Conservation (phyloP, 345 rosid species). For the Excoecaria cochinchinensis region DNA sequence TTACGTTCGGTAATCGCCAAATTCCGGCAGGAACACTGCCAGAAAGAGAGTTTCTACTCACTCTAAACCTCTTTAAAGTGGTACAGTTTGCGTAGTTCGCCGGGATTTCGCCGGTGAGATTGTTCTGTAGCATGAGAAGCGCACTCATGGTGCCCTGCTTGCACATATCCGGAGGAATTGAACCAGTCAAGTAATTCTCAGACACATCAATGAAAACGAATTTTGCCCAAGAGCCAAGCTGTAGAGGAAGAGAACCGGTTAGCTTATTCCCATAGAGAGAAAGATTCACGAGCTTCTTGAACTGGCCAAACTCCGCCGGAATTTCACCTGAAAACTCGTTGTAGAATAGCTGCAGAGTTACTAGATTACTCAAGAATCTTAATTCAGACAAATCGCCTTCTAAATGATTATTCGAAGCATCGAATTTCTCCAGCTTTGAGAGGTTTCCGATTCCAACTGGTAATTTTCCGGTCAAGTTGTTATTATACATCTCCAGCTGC, state of each 20-base stretch:
- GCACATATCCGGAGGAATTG: slow-evolving; percentile 90
- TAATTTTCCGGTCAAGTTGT: slow-evolving; percentile 56
- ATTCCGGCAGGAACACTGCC: slow-evolving; percentile 74
- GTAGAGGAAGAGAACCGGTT: slow-evolving; percentile 67
- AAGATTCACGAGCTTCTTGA: slow-evolving; percentile 56
- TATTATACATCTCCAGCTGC: slow-evolving; percentile 69
- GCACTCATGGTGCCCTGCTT: slow-evolving; percentile 62
- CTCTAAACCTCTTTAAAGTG: slow-evolving; percentile 65
- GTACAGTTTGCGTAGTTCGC: slow-evolving; percentile 56
- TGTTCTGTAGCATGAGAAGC: slow-evolving; percentile 72
- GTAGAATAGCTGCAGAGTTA: slow-evolving; percentile 54
- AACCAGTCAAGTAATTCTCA: slow-evolving; percentile 66
- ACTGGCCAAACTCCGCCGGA: slow-evolving; percentile 69
- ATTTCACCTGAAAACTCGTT: slow-evolving; percentile 66
- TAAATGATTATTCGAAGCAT: slow-evolving; percentile 56
- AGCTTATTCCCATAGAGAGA: slow-evolving; percentile 67
- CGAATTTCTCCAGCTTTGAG: slow-evolving; percentile 53
- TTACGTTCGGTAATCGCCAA: slow-evolving; percentile 71
- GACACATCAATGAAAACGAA: slow-evolving; percentile 80
- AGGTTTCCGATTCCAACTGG: slow-evolving; percentile 69
- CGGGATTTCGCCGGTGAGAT: slow-evolving; percentile 73
- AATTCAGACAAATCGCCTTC: slow-evolving; percentile 67
- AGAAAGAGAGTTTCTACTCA: slow-evolving; percentile 56
- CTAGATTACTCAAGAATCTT: slow-evolving; percentile 50
- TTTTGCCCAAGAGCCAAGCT: slow-evolving; percentile 68